Evolutionary conservation across 345 rosid genomes (phyloP).

Genomic region (Populus deltoides): DNA sequence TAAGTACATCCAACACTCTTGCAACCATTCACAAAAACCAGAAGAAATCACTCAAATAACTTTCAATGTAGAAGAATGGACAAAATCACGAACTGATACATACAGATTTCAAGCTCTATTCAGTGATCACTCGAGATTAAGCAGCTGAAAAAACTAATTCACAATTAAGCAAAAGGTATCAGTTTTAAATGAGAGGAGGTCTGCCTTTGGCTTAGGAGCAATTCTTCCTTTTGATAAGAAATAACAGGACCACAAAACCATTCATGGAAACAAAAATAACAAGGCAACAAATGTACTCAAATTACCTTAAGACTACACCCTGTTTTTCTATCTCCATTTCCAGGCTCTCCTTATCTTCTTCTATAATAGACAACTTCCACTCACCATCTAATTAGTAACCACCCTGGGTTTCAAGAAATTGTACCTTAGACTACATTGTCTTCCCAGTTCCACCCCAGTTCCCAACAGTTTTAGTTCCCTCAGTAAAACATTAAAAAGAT

Average conservation of each 20-base stretch:
- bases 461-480: background rate
- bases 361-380: background rate
- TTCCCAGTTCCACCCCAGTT: background rate
- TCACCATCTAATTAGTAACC: background rate
- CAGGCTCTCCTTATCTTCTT: background rate
- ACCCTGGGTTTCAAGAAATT: background rate
- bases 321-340: background rate
- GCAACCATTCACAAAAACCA: no score
- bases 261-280: background rate
- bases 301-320: background rate
- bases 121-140: background rate
- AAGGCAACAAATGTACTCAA: background rate
- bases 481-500: background rate
- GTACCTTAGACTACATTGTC: background rate
- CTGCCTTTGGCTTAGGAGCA: background rate
- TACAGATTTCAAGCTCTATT: background rate
- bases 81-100: background rate
- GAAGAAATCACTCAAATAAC: background rate
- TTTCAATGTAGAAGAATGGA: background rate
- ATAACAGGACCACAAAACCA: no score
- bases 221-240: no score
- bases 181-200: background rate
- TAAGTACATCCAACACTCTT: background rate
- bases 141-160: background rate
- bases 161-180: background rate